These are phyloP conservation scores for Pseudohyphozyma bogoriensis DNA, from an alignment of 768 basidiomycete genomes.

Conservation along the genomic window DNA sequence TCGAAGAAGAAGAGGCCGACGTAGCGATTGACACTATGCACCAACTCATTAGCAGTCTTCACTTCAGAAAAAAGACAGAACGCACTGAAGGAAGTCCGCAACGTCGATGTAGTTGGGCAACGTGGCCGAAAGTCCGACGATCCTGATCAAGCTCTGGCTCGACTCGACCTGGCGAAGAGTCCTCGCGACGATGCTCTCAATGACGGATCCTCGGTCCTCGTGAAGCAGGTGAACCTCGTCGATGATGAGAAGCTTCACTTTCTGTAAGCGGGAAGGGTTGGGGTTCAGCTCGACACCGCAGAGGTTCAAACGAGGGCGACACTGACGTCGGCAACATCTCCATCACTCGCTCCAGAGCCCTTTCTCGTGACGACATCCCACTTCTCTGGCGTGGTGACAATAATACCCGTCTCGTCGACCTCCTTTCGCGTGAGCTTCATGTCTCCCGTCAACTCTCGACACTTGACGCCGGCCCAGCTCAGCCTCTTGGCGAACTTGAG, in stretches of 20 bases:
- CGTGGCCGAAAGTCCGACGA: slow-evolving; percentile 87
- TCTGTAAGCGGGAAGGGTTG: slow-evolving; percentile 44
- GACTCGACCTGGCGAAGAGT: slow-evolving; percentile 93
- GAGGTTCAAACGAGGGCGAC: neutral
- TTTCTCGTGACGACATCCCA: slow-evolving; percentile 99
- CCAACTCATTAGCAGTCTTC: neutral
- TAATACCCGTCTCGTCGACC: slow-evolving; percentile 89
- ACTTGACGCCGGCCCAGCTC: slow-evolving; percentile 73
- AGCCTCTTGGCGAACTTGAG: slow-evolving; percentile 84
- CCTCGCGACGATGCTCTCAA: slow-evolving; percentile 93
- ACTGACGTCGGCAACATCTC: slow-evolving; percentile 69
- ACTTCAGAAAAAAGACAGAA: neutral
- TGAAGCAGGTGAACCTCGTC: slow-evolving; percentile 96
- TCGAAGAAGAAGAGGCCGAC: slow-evolving; percentile 95
- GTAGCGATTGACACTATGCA: slow-evolving; percentile 66
- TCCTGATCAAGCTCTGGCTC: slow-evolving; percentile 87
- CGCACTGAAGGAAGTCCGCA: slow-evolving; percentile 79
- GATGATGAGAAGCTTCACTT: slow-evolving; percentile 85
- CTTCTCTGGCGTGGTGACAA: slow-evolving; percentile 98
- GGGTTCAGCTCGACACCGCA: neutral
- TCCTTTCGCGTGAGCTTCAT: slow-evolving; percentile 94
- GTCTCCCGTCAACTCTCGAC: slow-evolving; percentile 86
- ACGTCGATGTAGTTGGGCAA: slow-evolving; percentile 96
- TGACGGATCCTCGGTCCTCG: slow-evolving; percentile 94
- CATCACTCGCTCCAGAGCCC: slow-evolving; percentile 70